A percentile compares a stretch with the other conserved stretches of the same genome.
Evolutionary conservation across 2,329 filamentous ascomycete genomes (phyloP).

Genomic region (Tolypocladium tropicale): DNA sequence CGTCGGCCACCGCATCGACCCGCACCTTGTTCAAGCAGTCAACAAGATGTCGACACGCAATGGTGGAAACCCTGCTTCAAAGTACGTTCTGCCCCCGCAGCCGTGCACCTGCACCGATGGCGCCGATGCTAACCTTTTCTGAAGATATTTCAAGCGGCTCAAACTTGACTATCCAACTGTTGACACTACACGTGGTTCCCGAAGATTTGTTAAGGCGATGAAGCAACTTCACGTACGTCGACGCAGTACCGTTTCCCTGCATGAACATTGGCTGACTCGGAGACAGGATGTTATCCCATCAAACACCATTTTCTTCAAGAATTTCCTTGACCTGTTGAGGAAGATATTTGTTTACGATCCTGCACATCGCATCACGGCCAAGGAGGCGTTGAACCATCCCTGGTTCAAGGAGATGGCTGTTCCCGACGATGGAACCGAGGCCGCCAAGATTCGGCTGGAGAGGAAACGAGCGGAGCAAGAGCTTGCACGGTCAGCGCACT

Average conservation of each 20-base stretch:
- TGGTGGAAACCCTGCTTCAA: conserved; percentile 50
- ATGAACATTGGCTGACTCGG: conserved; percentile 31
- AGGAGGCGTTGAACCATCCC: conserved; percentile 54
- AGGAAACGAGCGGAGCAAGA: conserved; percentile 34
- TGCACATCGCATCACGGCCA: conserved; percentile 53
- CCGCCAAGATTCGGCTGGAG: conserved; percentile 51
- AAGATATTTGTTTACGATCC: conserved; percentile 63
- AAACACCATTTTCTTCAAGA: conserved; percentile 46
- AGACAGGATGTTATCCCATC: conserved; percentile 53
- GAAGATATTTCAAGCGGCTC: conserved; percentile 55
- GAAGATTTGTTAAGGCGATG: conserved; percentile 63
- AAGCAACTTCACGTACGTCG: conserved; percentile 50
- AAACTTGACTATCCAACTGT: conserved; percentile 54
- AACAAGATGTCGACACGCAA: conserved; percentile 45
- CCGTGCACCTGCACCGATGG: not conserved
- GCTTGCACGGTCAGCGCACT: conserved; percentile 10
- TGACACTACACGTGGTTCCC: conserved; percentile 54
- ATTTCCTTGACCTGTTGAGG: conserved; percentile 53
- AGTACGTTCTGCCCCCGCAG: conserved; percentile 32
- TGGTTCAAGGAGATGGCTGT: conserved; percentile 57
- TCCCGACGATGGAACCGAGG: conserved; percentile 58
- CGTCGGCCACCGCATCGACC: conserved; percentile 48
- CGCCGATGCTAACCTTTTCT: not conserved
- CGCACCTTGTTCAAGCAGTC: conserved; percentile 38
- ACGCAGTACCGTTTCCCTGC: not conserved